Conservation (phyloP, 225 moss, liverwort and hornwort species). For the Takakia lepidozioides region DNA sequence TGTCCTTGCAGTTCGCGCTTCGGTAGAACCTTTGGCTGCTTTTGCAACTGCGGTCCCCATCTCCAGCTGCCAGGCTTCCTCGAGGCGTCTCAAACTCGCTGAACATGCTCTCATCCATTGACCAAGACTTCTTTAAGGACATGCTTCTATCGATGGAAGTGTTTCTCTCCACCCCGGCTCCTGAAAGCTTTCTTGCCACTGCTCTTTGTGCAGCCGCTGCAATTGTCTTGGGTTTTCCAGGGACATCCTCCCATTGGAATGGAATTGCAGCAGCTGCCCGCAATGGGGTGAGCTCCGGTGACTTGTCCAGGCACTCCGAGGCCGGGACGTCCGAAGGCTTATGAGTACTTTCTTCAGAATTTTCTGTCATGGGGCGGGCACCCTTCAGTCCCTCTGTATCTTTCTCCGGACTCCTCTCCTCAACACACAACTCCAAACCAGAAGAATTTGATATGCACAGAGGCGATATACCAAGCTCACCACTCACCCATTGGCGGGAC, state of each 20-base stretch:
- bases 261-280: constrained; percentile 31
- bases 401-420: too few species aligned
- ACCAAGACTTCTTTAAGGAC: background rate
- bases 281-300: constrained; percentile 19
- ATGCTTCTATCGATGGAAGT: constrained; percentile 5
- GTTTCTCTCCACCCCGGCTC: constrained; percentile 16
- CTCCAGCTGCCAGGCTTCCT: constrained; percentile 1
- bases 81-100: constrained; percentile 3
- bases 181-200: constrained; percentile 39
- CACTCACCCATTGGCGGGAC: constrained; percentile 8
- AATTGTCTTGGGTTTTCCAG: constrained; percentile 61
- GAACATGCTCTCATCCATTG: constrained; percentile 16
- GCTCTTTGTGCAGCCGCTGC: constrained; percentile 37
- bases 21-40: constrained; percentile 45
- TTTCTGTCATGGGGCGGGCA: too few species aligned
- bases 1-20: constrained; percentile 20
- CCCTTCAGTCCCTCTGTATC: too few species aligned
- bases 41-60: constrained; percentile 8
- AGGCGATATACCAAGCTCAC: background rate
- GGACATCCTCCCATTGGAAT: constrained; percentile 73
- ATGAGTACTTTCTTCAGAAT: too few species aligned
- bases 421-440: too few species aligned
- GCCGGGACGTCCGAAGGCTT: too few species aligned
- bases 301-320: background rate
- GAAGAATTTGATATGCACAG: too few species aligned